Base-by-base conservation (phyloP, 2,329 filamentous ascomycete species). In the Aspergillus tanneri region DNA sequence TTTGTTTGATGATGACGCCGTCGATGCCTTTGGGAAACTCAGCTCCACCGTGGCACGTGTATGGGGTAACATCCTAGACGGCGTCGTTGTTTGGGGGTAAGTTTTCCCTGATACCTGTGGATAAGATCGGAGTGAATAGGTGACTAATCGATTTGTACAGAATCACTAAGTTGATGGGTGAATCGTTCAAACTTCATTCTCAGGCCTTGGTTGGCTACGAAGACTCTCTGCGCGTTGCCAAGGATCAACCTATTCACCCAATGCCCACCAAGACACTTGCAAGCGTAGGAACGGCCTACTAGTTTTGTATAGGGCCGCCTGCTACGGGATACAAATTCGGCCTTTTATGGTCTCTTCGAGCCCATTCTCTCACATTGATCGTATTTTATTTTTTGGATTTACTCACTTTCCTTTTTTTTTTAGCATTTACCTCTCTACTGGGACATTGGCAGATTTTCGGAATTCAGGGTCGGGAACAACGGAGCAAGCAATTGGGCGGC, bases 31-130 rank as follows among this genome's bases (percentile, higher is more conserved):
- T 68, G 86, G 86, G 43, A 91, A 95, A 68, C 77, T 99, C 59
- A 96, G 92, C 76, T 93, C 91, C n/a, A 90, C 90, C 43, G 92
- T 99, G 35, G 91, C 92, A 54, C 85, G 89, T 62, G 83, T 97
- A 37, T 99, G 93, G 93, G 93, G 92, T 62, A 92, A 90, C 56
- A 96, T 97, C 87, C 85, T 97, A 57, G 93, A 97, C 67, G 93
- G 96, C 74, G 93, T 97, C 55, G 92, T 97, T 60, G 93, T 99
- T 52, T 97, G 93, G 93, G 93, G 93, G 90, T 96, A 86, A 83
- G 90, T 87, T 43, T 54, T 21, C 65, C 57, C 64, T 54, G 1
- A 27, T 35, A 41, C 12, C n/a, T 21, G 40, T 35, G 10, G 10
- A 9, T 34, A 12, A 35, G 19, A 28, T 34, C 2, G 11, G 9